Evolutionary conservation across 1,139 yeast species (phyloP).

Genomic region (Pneumocystis oryctolagi): DNA sequence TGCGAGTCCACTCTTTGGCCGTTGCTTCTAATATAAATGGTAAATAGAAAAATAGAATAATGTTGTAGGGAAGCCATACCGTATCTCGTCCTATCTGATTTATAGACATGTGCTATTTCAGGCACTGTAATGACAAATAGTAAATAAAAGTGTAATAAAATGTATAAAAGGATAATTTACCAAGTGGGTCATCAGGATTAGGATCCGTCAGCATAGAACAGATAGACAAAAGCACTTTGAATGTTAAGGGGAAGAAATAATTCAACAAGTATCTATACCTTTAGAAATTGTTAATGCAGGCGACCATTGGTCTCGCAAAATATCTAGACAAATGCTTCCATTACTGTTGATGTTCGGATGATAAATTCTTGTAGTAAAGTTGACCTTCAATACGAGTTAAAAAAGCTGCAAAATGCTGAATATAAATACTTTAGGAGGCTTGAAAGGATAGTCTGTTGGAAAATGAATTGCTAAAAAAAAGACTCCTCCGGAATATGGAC

Average conservation of each 20-base stretch:
- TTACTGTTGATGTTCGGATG: constrained; percentile 84
- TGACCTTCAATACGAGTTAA: constrained; percentile 29
- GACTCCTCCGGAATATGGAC: constrained; percentile 88
- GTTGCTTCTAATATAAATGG: constrained; percentile 40
- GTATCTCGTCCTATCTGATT: constrained; percentile 84
- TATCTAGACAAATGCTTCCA: constrained; percentile 76
- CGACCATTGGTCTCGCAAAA: constrained; percentile 80
- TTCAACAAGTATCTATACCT: constrained; percentile 68
- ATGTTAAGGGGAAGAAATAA: constrained; percentile 21
- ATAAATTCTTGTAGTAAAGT: constrained; percentile 77
- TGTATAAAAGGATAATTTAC: background rate
- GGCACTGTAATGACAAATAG: constrained; percentile 73
- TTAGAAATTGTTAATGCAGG: constrained; percentile 83
- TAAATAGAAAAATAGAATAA: background rate
- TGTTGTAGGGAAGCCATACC: constrained; percentile 22
- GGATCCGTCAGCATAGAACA: constrained; percentile 90
- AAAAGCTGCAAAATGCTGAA: background rate
- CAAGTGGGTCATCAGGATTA: constrained; percentile 37
- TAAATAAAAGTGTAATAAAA: constrained; percentile 13
- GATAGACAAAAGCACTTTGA: constrained; percentile 66
- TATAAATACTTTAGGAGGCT: constrained; percentile 55
- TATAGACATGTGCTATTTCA: constrained; percentile 92
- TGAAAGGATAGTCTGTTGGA: constrained; percentile 91
- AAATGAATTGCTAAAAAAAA: constrained; percentile 81
- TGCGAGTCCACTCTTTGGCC: constrained; percentile 97